These are phyloP conservation scores for Wickerhamiella brachini DNA, from an alignment of 805 yeast genomes.

Conservation along the genomic window DNA sequence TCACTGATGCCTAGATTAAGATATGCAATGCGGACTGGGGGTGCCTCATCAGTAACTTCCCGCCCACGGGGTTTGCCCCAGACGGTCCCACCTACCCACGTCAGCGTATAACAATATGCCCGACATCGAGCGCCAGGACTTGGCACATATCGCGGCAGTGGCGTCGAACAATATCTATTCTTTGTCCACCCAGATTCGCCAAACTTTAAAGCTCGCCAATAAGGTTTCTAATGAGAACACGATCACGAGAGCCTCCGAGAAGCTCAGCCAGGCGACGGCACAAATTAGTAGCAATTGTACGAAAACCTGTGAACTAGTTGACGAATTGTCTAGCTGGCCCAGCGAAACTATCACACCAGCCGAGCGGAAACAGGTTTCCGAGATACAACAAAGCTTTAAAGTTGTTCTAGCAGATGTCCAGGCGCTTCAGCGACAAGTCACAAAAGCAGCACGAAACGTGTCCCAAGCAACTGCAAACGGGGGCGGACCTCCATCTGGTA, in stretches of 20 bases:
- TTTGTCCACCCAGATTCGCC: slow-evolving; percentile 12
- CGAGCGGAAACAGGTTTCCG: slow-evolving; percentile 1
- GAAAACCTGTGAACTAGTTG: slow-evolving; percentile 1
- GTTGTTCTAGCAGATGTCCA: slow-evolving; percentile 2
- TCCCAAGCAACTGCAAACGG: background rate
- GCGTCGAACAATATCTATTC: slow-evolving; percentile 16
- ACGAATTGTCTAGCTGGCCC: background rate
- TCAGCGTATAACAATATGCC: background rate
- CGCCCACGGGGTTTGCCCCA: background rate
- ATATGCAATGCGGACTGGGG: no score
- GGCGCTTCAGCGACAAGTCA: slow-evolving; percentile 2
- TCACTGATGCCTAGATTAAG: background rate
- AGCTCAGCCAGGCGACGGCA: slow-evolving; percentile 2
- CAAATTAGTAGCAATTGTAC: slow-evolving; percentile 2
- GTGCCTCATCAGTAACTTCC: no score
- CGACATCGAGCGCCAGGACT: slow-evolving; percentile 14
- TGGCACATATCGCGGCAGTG: slow-evolving; percentile 5
- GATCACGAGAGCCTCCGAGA: background rate
- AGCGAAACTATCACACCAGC: background rate
- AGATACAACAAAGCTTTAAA: slow-evolving; percentile 2
- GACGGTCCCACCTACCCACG: background rate
- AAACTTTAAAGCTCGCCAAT: slow-evolving; percentile 5
- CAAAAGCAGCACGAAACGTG: background rate
- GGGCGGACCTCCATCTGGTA: background rate
- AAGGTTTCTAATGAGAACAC: slow-evolving; percentile 1